Evolutionary conservation across 2,329 filamentous ascomycete species (phyloP), one percentile per base, ranked within the genome.

Genomic region (Cladophialophora yegresii): DNA sequence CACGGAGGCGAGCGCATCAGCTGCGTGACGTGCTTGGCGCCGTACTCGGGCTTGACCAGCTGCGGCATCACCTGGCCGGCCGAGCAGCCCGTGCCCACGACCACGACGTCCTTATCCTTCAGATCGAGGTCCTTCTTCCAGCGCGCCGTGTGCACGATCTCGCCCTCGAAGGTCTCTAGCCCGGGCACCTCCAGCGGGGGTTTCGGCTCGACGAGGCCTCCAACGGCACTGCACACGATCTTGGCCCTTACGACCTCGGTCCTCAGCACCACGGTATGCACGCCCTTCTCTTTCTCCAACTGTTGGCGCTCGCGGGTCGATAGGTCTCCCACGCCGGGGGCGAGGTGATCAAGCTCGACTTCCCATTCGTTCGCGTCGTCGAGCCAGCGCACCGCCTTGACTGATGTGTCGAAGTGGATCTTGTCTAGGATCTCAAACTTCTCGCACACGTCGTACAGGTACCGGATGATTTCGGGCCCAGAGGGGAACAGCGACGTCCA

Each of bases 1-100:
- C 84, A 86, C 1, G 84, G 84, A 10, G 84, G 82, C 13, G 82
- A 82, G 16, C 83, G 76, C 82, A 87, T 84, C 6, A 87, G 67
- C 67, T 87, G 85, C 0, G 83, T 85, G n/a, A 87, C 80, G 5
- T 81, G 82, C 70, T 82, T 85, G 33, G 81, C 83, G 23, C 79
- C 80, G 66, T 77, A 78, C 9, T 79, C 77, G 23, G 77, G 77
- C 49, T 81, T 77, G 2, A 77, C 61, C 5, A 87, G 74, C 43
- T 75, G 71, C 1, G 85, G 84, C 7, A 87, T 80, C 26, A 87
- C 78, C 67, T 87, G 85, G 13, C 82, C 81, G 2, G 84, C 83
- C 68, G 79, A 83, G 70, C 84, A 86, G 12, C 85, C 85, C 2
- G 83, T 85, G 4, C 84, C 85, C 53, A 87, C 72, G 9, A 87